Conservation (phyloP, 2,329 filamentous ascomycete species). For the Epichloe amarillans region DNA sequence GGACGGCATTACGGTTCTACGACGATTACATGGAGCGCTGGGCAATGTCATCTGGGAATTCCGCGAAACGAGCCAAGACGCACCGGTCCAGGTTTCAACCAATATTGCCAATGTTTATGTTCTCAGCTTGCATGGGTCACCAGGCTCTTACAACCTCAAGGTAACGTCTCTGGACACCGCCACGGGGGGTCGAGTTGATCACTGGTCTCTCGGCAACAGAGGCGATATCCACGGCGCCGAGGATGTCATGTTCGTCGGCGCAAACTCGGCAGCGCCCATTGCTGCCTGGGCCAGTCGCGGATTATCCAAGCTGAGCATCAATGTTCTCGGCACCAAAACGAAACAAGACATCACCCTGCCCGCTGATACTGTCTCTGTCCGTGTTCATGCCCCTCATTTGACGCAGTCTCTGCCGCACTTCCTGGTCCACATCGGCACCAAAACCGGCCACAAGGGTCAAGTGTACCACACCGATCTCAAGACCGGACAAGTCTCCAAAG, state of each 20-base stretch:
- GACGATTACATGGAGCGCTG: conserved; percentile 57
- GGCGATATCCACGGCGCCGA: conserved; percentile 51
- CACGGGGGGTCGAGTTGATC: conserved; percentile 60
- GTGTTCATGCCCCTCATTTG: conserved; percentile 62
- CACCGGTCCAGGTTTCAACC: conserved; percentile 62
- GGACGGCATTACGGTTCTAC: conserved; percentile 43
- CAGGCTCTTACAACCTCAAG: conserved; percentile 62
- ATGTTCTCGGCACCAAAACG: conserved; percentile 50
- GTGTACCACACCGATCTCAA: conserved; percentile 73
- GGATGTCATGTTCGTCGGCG: conserved; percentile 61
- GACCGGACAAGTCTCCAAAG: conserved; percentile 55
- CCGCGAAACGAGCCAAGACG: conserved; percentile 52
- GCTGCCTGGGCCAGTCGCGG: conserved; percentile 60
- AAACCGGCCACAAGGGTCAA: conserved; percentile 62
- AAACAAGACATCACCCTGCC: conserved; percentile 41
- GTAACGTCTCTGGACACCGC: conserved; percentile 59
- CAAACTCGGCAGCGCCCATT: conserved; percentile 61
- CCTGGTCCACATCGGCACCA: conserved; percentile 66
- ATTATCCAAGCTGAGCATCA: conserved; percentile 52
- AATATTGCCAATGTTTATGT: conserved; percentile 61
- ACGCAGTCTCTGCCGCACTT: conserved; percentile 67
- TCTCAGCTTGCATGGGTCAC: conserved; percentile 57
- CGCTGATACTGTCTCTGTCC: conserved; percentile 34
- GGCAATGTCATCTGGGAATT: conserved; percentile 72
- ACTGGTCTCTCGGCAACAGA: conserved; percentile 61